phyloP scores from a whole-genome alignment of 768 basidiomycete genomes.

The Kwoniella mangroviensis region DNA sequence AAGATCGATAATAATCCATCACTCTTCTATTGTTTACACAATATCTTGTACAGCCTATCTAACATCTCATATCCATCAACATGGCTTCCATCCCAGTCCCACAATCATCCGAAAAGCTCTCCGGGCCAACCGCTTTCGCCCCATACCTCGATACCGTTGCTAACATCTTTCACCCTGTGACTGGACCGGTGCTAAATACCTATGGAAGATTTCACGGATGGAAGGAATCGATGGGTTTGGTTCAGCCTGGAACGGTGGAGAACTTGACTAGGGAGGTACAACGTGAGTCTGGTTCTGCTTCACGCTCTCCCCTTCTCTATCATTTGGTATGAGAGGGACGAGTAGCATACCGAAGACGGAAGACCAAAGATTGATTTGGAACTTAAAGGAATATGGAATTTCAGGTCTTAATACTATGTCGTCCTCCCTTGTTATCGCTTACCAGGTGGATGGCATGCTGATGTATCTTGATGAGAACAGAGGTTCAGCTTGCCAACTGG shows the following conservation, averaged over 20 bases:
- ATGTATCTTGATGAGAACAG: constrained; percentile 60
- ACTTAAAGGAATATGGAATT: constrained; percentile 3
- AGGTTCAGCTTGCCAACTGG: constrained; percentile 88
- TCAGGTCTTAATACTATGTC: no score
- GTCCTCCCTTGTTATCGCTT: no score
- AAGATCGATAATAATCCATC: constrained; percentile 9
- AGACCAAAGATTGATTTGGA: not conserved
- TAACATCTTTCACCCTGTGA: constrained; percentile 51
- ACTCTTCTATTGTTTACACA: not conserved
- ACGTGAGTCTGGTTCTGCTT: constrained; percentile 62
- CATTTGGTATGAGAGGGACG: not conserved
- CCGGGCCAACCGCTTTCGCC: constrained; percentile 47
- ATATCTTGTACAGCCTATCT: not conserved
- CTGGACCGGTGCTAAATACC: constrained; percentile 66
- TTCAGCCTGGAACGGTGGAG: constrained; percentile 91
- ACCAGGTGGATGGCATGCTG: not conserved
- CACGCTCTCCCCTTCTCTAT: not conserved
- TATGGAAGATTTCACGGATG: constrained; percentile 78
- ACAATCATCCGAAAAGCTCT: constrained; percentile 25
- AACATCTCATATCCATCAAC: not conserved
- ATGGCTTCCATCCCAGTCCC: constrained; percentile 15
- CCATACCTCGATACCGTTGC: constrained; percentile 54
- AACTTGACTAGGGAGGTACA: constrained; percentile 92
- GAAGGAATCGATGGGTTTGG: constrained; percentile 78
- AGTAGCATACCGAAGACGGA: not conserved